Evolutionary conservation across 225 moss, liverwort and hornwort species (phyloP).

Genomic region (Physcomitrellopsis africana): DNA sequence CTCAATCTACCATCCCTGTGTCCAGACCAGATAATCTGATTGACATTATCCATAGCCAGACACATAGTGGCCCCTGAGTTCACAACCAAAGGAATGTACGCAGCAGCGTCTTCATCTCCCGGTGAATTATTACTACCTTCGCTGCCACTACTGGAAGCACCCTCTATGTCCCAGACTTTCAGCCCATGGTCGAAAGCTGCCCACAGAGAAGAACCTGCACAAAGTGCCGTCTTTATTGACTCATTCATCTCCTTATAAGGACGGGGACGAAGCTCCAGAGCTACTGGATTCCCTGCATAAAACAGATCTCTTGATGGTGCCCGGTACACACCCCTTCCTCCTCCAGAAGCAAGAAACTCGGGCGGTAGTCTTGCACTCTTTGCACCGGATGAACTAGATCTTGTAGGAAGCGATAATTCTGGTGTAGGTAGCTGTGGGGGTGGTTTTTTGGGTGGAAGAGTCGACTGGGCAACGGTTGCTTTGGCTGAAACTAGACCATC

Average conservation of each 20-base stretch:
- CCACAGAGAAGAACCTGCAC: conserved; percentile 74
- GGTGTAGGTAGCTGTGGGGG: conserved; percentile 26
- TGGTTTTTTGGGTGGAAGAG: conserved; percentile 27
- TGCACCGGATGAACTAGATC: conserved; percentile 27
- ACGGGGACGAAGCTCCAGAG: conserved; percentile 91
- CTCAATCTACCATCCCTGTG: conserved; percentile 87
- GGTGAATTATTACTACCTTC: conserved; percentile 62
- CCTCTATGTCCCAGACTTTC: conserved; percentile 84
- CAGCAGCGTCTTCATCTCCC: conserved; percentile 92
- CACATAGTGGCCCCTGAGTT: conserved; percentile 70
- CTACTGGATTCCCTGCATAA: conserved; percentile 64
- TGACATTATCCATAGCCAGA: conserved; percentile 72
- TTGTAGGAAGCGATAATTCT: conserved; percentile 24
- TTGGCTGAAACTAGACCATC: conserved; percentile 6
- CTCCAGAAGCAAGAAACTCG: conserved; percentile 61
- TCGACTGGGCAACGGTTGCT: conserved; percentile 15
- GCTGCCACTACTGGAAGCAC: conserved; percentile 63
- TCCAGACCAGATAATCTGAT: conserved; percentile 88
- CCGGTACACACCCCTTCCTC: conserved; percentile 66
- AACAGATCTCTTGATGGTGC: conserved; percentile 71
- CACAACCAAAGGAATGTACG: conserved; percentile 64
- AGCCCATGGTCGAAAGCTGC: conserved; percentile 77
- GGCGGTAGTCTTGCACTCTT: conserved; percentile 22
- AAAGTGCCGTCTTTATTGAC: conserved; percentile 64
- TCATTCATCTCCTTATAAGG: conserved; percentile 69